These are phyloP conservation scores for Orbilia oligospora DNA, from an alignment of 2,329 filamentous ascomycete genomes.

Conservation along the genomic window DNA sequence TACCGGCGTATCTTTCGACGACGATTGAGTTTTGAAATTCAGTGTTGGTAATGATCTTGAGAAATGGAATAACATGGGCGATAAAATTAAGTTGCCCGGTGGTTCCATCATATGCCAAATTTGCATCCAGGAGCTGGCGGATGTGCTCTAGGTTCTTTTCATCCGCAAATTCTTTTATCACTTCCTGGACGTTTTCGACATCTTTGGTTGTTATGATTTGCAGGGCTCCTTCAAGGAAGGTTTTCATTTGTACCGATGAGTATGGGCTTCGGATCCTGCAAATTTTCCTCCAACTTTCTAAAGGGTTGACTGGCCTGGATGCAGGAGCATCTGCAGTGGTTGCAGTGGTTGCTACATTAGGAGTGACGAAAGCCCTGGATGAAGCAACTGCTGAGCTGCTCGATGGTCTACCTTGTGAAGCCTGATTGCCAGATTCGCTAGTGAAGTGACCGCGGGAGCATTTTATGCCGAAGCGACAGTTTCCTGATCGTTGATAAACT, in stretches of 20 bases:
- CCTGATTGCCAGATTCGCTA: neutral
- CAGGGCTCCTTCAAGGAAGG: slow-evolving; percentile 47
- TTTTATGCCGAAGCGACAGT: slow-evolving; percentile 13
- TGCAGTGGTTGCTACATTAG: too few species aligned
- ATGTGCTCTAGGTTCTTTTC: slow-evolving; percentile 32
- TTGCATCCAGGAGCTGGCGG: slow-evolving; percentile 41
- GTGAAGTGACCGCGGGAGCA: slow-evolving; percentile 34
- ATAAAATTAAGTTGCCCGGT: slow-evolving; percentile 20
- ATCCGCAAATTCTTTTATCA: slow-evolving; percentile 42
- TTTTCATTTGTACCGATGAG: slow-evolving; percentile 51
- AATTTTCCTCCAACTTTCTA: slow-evolving; percentile 43
- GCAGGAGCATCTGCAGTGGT: too few species aligned
- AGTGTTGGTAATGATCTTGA: slow-evolving; percentile 67
- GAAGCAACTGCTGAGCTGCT: neutral
- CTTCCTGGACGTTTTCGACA: slow-evolving; percentile 38
- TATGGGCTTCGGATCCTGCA: slow-evolving; percentile 21
- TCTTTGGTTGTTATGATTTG: slow-evolving; percentile 22
- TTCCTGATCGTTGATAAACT: slow-evolving; percentile 7
- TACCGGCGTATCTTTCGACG: slow-evolving; percentile 68
- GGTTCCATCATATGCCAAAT: slow-evolving; percentile 30
- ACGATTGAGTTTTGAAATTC: slow-evolving; percentile 68
- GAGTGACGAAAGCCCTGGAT: too few species aligned
- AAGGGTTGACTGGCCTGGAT: neutral
- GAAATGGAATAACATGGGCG: slow-evolving; percentile 66
- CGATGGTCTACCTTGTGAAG: neutral